phyloP scores from a whole-genome alignment of 306 rosid species.

The apple (Malus domestica) region DNA sequence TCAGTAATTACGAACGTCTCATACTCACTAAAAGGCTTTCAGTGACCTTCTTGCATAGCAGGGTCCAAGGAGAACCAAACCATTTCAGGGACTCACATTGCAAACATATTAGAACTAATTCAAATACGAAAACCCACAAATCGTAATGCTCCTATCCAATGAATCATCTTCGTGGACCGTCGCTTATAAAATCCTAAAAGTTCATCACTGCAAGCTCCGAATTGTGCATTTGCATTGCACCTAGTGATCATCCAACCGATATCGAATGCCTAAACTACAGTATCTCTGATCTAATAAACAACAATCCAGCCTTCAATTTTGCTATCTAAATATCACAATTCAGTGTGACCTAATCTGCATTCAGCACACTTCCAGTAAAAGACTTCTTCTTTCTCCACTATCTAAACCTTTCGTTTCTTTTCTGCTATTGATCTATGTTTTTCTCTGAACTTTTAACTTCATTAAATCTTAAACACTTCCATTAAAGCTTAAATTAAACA shows the following conservation, averaged over 20 bases:
- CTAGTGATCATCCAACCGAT: background rate
- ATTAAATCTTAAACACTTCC: background rate
- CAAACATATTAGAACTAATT: background rate
- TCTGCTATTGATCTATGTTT: background rate
- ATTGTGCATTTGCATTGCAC: background rate
- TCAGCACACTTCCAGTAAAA: background rate
- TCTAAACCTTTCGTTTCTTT: background rate
- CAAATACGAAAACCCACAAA: background rate
- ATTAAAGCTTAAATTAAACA: background rate
- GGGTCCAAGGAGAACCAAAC: background rate
- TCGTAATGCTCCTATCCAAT: background rate
- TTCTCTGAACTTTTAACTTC: background rate
- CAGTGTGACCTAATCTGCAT: background rate
- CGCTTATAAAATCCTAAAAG: background rate
- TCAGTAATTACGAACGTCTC: background rate
- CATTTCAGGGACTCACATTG: background rate
- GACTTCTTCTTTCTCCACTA: background rate
- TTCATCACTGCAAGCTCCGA: background rate
- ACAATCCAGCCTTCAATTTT: background rate
- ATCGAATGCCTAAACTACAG: background rate
- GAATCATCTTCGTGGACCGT: background rate
- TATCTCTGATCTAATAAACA: background rate
- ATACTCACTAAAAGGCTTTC: background rate
- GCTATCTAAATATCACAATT: background rate
- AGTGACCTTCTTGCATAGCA: background rate